A percentile compares a stretch with the other conserved stretches of the same genome.
Evolutionary conservation across 768 basidiomycete genomes (phyloP).

Genomic region (Glaciozyma martinii): DNA sequence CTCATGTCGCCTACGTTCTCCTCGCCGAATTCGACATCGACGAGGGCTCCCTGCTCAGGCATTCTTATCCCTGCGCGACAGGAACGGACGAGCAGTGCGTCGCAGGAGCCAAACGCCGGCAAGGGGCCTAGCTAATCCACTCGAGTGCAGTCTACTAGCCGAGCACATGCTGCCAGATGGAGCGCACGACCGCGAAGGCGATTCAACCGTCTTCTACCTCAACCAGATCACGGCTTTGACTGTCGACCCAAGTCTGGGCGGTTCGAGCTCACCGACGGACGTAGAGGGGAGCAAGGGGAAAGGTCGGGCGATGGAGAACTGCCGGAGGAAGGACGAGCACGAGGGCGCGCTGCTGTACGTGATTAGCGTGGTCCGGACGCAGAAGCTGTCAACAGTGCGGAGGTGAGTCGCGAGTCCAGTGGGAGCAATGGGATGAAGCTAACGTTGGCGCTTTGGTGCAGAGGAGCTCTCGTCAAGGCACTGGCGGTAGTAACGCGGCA

Average conservation of each 20-base stretch:
- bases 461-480: conserved; percentile 89
- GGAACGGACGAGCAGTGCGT: conserved; percentile 88
- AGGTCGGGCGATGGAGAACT: conserved; percentile 46
- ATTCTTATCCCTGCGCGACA: conserved; percentile 90
- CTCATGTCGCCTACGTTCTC: conserved; percentile 55
- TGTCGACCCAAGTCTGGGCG: conserved; percentile 70
- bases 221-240: conserved; percentile 80
- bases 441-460: conserved; percentile 36
- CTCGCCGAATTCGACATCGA: conserved; percentile 99
- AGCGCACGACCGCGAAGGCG: conserved; percentile 84
- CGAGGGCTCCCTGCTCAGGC: conserved; percentile 82
- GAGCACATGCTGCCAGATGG: conserved; percentile 99
- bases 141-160: conserved; percentile 61
- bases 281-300: conserved; percentile 2
- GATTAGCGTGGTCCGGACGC: conserved; percentile 80
- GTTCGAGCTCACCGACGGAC: conserved; percentile 33
- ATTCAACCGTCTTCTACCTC: conserved; percentile 98
- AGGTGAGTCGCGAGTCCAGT: conserved; percentile 46
- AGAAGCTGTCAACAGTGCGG: conserved; percentile 73
- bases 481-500: conserved; percentile 87
- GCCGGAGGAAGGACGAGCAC: conserved; percentile 34
- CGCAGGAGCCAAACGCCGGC: neutral
- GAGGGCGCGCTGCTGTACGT: conserved; percentile 67
- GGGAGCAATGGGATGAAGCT: neutral
- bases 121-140: neutral